phyloP scores from a whole-genome alignment of 2,329 filamentous ascomycete species.

The Tolypocladium tropicale region DNA sequence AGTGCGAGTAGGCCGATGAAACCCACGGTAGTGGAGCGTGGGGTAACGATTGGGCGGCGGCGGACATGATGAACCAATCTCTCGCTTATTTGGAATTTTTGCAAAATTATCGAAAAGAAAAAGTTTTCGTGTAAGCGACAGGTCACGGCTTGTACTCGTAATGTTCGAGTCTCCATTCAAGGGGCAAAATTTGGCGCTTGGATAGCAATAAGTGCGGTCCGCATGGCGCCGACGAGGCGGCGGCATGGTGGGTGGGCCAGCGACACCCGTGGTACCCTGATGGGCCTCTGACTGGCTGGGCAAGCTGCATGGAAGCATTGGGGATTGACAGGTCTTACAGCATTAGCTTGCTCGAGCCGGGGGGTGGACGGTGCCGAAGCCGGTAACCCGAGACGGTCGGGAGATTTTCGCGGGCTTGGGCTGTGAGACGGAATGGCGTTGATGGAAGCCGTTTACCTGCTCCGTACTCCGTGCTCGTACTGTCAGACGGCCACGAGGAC shows the following conservation, averaged over 20 bases:
- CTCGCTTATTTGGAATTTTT: neutral
- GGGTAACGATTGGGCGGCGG: neutral
- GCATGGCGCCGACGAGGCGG: neutral
- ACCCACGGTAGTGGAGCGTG: neutral
- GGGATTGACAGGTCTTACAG: neutral
- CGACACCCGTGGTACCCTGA: neutral
- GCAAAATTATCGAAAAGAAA: neutral
- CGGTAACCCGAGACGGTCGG: neutral
- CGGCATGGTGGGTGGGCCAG: neutral
- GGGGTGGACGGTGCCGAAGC: neutral
- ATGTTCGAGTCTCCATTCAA: neutral
- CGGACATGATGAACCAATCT: neutral
- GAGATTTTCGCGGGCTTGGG: neutral
- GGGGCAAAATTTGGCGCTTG: neutral
- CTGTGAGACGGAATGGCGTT: neutral
- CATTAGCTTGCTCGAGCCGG: neutral
- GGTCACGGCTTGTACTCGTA: neutral
- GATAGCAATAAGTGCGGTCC: neutral
- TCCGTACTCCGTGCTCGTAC: too few relatives aligned
- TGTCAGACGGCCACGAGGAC: neutral
- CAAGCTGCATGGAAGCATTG: neutral
- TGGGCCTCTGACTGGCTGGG: neutral
- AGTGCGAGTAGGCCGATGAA: neutral
- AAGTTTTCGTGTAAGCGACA: neutral
- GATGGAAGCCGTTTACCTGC: neutral